Percentiles rank a stretch among this genome's conserved stretches.
Evolutionary conservation across 1,284 basidiomycete genomes (phyloP).

Genomic region (Phlebopus sp.): DNA sequence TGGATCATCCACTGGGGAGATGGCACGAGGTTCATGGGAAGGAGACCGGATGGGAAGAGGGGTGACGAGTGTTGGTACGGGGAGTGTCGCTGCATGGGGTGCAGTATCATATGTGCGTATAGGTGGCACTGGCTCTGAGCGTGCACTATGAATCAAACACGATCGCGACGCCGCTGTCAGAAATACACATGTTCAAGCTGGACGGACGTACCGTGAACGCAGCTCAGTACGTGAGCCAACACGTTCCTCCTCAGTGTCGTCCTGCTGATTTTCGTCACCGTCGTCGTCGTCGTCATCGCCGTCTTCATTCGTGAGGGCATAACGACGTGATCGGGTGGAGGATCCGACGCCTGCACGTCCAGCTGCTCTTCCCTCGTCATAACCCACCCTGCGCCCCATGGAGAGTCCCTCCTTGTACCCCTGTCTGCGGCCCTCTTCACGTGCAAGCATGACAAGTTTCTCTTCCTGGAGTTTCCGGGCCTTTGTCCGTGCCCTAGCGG

Average conservation of each 20-base stretch:
- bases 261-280: slow-evolving; percentile 11
- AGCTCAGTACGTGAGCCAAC: slow-evolving; percentile 9
- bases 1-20: slow-evolving; percentile 18
- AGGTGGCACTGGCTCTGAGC: slow-evolving; percentile 28
- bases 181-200: slow-evolving; percentile 4
- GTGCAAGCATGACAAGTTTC: slow-evolving; percentile 37
- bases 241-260: slow-evolving; percentile 19
- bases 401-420: slow-evolving; percentile 42
- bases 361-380: slow-evolving; percentile 28
- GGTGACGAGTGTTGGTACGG: slow-evolving; percentile 30
- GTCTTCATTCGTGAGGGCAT: slow-evolving; percentile 13
- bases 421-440: slow-evolving; percentile 42
- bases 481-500: slow-evolving; percentile 40
- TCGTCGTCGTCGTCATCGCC: slow-evolving; percentile 17
- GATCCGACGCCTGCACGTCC: slow-evolving; percentile 8
- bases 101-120: slow-evolving; percentile 28
- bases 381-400: slow-evolving; percentile 34
- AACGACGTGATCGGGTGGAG: slow-evolving; percentile 13
- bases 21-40: slow-evolving; percentile 15
- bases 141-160: slow-evolving; percentile 16
- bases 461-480: slow-evolving; percentile 45
- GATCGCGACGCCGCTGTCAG: slow-evolving; percentile 11
- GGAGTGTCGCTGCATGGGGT: slow-evolving; percentile 26
- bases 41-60: slow-evolving; percentile 23
- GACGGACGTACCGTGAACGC: slow-evolving; percentile 26